Percentiles rank a stretch among this genome's conserved stretches.
These are phyloP conservation scores for Polygonum maritimum DNA, from an alignment of 148 eudicot genomes.

Conservation along the genomic window DNA sequence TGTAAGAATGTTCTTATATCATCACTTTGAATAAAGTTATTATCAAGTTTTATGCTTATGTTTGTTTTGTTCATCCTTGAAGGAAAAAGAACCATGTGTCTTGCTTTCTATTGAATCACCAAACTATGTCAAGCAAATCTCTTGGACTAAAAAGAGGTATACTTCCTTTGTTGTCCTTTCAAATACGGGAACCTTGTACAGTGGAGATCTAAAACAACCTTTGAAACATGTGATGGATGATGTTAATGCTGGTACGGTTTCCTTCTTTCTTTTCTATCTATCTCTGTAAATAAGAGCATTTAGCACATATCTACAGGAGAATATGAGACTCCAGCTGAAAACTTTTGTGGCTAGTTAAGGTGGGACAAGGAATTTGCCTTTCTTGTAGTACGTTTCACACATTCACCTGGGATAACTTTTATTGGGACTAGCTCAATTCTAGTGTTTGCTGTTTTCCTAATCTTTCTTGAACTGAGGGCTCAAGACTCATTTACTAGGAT, in stretches of 20 bases:
- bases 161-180: constrained; percentile 53
- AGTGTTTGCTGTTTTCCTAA: background rate
- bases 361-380: background rate
- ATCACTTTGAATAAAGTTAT: background rate
- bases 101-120: constrained; percentile 52
- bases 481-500: background rate
- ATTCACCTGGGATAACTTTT: background rate
- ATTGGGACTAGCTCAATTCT: background rate
- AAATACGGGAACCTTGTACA: constrained; percentile 36
- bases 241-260: constrained; percentile 63
- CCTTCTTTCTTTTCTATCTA: background rate
- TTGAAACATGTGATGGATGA: constrained; percentile 44
- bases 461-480: background rate
- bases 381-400: background rate
- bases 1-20: background rate
- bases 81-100: constrained; percentile 52
- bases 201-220: constrained; percentile 46
- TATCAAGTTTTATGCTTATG: background rate
- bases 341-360: background rate
- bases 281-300: background rate
- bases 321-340: background rate
- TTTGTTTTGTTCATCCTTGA: constrained; percentile 8
- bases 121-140: constrained; percentile 56
- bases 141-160: constrained; percentile 47
- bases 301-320: background rate